Base-by-base conservation (phyloP, 805 yeast genomes). In the Citeromyces matritensis region DNA sequence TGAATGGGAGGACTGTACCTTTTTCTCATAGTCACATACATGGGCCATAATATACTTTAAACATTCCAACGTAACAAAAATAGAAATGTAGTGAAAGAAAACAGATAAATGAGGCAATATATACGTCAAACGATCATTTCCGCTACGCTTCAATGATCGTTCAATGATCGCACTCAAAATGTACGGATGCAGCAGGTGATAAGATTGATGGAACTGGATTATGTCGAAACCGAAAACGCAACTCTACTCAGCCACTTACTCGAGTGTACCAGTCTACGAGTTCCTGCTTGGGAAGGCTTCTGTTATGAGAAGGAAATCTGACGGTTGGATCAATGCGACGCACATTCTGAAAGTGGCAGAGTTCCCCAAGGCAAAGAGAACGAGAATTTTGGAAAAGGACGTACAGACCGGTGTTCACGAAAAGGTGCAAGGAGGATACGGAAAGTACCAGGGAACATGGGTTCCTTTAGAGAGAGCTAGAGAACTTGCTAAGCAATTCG, bases 361-460 rank as follows among this genome's bases (percentile, higher is more conserved):
- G 48, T 85, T 85, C 51, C 94, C 95, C 37, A 86, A 86, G 54
- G 95, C 96, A 1, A 84, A 81, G 51, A 60, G 97, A 41, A 86
- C 96, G 12, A 76, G 94, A 43, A 84, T 86, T 38, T 64, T 86
- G 42, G 97, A 86, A 49, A 73, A 79, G 44, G 95, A 86, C 39
- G 94, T 88, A n/a, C 95, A 88, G 47, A 69, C 67, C 27, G 94
- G 94, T 4, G 55, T 63, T 12, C 96, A 86, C 50, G 95, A 86
- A 45, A 88, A 88, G 51, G 84, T 86, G 14, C 97, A 86, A 53
- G 97, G 97, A 38, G 97, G 97, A 3, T 86, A 85, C 49, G 97
- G 97, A 33, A 77, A 86, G 47, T 88, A 85, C 53, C 97, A 88
- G 53, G 96, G 95, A 11, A 86, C 96, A 2, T 86, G 95, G 95